A percentile compares a stretch with the other conserved stretches of the same genome.
These are phyloP conservation scores for Termitomyces titanicus DNA, from an alignment of 768 basidiomycete species.

Conservation along the genomic window DNA sequence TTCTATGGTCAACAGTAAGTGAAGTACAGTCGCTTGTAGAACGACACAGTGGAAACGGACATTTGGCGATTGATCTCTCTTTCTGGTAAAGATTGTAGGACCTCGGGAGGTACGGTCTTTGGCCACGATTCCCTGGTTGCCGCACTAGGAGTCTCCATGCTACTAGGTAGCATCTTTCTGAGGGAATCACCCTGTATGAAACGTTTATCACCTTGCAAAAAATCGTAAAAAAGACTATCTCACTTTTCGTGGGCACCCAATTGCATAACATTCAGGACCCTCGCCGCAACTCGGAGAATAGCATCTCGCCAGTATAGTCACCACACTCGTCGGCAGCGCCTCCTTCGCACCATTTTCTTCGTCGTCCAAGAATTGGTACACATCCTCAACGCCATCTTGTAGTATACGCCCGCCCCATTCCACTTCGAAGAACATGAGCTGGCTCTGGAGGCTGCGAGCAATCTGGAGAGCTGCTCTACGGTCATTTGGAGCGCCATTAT, in stretches of 20 bases:
- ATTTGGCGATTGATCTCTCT: conserved; percentile 85
- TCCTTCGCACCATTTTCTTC: conserved; percentile 63
- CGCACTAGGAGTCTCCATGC: conserved; percentile 34
- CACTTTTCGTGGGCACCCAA: conserved; percentile 73
- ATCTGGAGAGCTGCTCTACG: conserved; percentile 81
- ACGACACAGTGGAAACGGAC: conserved; percentile 24
- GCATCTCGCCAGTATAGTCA: conserved; percentile 85
- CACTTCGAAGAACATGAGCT: conserved; percentile 95
- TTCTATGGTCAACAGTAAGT: conserved; percentile 32
- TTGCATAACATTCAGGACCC: conserved; percentile 76
- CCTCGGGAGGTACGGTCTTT: conserved; percentile 38
- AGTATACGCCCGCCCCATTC: conserved; percentile 88
- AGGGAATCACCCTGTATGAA: conserved; percentile 26
- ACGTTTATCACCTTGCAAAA: neutral
- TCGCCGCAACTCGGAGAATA: conserved; percentile 85
- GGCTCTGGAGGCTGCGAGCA: conserved; percentile 84
- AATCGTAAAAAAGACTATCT: neutral
- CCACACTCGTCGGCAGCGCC: conserved; percentile 81
- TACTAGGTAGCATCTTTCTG: conserved; percentile 18
- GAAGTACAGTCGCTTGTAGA: neutral
- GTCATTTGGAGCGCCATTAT: conserved; percentile 65
- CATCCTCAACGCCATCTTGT: conserved; percentile 89
- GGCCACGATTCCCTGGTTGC: conserved; percentile 48
- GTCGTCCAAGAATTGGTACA: conserved; percentile 93
- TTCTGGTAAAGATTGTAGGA: conserved; percentile 51